A percentile compares a stretch with the other conserved stretches of the same genome.
Conservation (phyloP, 169 alveolate species). For the Eimeria praecox region DNA sequence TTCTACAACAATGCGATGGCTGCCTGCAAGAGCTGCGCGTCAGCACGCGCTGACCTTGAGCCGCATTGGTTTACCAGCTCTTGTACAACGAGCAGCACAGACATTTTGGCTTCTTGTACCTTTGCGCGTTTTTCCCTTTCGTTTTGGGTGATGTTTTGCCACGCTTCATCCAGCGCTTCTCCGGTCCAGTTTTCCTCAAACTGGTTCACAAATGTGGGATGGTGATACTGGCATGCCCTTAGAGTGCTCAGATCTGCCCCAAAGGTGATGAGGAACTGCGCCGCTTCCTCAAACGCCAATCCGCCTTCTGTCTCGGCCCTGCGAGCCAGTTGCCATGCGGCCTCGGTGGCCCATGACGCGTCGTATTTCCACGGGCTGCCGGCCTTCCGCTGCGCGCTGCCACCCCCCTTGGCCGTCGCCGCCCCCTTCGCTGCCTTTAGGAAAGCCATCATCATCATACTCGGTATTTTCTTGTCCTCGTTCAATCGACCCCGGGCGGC, state of each 20-base stretch:
- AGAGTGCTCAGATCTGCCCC: neutral
- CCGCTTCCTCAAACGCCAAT: neutral
- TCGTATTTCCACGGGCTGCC: neutral
- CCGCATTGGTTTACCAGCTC: neutral
- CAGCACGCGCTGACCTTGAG: neutral
- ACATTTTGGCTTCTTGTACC: neutral
- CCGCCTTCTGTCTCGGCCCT: neutral
- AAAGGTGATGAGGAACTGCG: neutral
- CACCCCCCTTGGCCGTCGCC: neutral
- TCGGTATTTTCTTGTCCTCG: neutral
- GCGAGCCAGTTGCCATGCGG: neutral
- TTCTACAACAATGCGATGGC: neutral
- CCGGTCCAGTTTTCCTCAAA: neutral
- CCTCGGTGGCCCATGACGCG: neutral
- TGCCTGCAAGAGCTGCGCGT: neutral
- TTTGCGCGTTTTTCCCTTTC: neutral
- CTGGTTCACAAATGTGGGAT: neutral
- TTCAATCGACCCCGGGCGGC: neutral
- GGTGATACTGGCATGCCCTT: neutral
- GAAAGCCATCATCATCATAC: neutral
- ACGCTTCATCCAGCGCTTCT: neutral
- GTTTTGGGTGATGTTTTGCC: neutral
- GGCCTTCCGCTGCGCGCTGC: neutral
- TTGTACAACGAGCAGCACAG: neutral
- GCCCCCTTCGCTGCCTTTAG: neutral